Evolutionary conservation across 345 rosid genomes (phyloP).

Genomic region (Lepidium didymum): DNA sequence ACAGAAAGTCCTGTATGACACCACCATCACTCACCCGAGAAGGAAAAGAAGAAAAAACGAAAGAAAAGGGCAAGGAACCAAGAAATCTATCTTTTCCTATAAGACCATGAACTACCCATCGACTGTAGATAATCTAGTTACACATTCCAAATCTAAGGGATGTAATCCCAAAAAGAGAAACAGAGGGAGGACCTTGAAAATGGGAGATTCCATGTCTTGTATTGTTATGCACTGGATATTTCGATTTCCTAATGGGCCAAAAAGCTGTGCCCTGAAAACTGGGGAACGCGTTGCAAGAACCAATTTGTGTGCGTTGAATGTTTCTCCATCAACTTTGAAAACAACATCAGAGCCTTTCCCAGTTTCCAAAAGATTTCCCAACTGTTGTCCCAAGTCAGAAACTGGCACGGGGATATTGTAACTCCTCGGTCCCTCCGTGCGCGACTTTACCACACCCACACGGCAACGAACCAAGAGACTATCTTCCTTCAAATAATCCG

Average conservation of each 20-base stretch:
- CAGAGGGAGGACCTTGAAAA: conserved; percentile 50
- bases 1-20: conserved; percentile 58
- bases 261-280: conserved; percentile 75
- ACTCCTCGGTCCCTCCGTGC: conserved; percentile 54
- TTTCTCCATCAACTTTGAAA: conserved; percentile 57
- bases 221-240: conserved; percentile 42
- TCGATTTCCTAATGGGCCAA: conserved; percentile 57
- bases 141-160: conserved; percentile 2
- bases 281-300: conserved; percentile 71
- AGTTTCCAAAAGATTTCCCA: conserved; percentile 54
- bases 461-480: conserved; percentile 58
- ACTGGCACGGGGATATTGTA: conserved; percentile 50
- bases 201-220: conserved; percentile 56
- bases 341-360: conserved; percentile 53
- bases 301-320: conserved; percentile 58
- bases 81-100: conserved; percentile 42
- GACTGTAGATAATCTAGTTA: conserved; percentile 10
- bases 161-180: not conserved
- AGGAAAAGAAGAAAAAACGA: not conserved
- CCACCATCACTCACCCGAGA: conserved; percentile 57
- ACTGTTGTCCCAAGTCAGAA: conserved; percentile 47
- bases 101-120: conserved; percentile 16
- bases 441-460: conserved; percentile 78
- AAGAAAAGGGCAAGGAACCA: conserved; percentile 40
- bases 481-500: conserved; percentile 65